Evolutionary conservation across 1,139 yeast genomes (phyloP), one percentile per base, ranked within the genome.

Genomic region (Arxiozyma telluris): DNA sequence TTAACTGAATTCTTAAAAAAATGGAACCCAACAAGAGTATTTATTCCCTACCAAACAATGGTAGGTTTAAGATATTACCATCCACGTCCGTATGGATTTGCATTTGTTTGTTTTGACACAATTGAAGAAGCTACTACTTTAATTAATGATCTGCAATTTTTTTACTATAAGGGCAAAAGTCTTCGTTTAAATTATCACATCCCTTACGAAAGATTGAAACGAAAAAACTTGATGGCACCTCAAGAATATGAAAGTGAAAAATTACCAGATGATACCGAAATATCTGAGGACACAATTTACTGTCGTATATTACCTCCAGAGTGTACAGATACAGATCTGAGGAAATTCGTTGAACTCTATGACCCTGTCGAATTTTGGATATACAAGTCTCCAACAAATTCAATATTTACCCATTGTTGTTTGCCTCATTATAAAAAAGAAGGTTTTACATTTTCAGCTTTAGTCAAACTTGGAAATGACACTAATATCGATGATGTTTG

Each of bases 41-140:
- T 81, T 59, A 75, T 81, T 52, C 86, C 86, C 30, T 76, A 77
- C 56, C 79, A 77, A 59, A 77, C 82, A 1, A 72, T 79, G n/a
- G 71, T 77, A 41, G 78, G 79, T 21, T 69, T 74, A 52, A 70
- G 76, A 52, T 63, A 65, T 18, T 60, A 64, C n/a, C 71, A 70
- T 50, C 75, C 73, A 50, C 74, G 71, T 58, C 79, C 84, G 2
- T 70, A 81, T 55, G 89, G 90, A 1, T 76, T 80, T 58, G 90
- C 86, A 0, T 84, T 82, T 67, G 87, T 79, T 30, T 87, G 81
- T 53, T 81, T 84, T 59, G 71, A 67, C n/a, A 65, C 73, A 43
- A 65, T 69, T 20, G 83, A 78, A 34, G 77, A 55, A 12, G 85
- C 85, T 2, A 72, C 71, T 41, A 67, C 68, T 27, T 87, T 76